Percentiles rank a stretch among this genome's conserved stretches.
Evolutionary conservation across 768 basidiomycete genomes (phyloP).

Genomic region (Pholiota microspora): DNA sequence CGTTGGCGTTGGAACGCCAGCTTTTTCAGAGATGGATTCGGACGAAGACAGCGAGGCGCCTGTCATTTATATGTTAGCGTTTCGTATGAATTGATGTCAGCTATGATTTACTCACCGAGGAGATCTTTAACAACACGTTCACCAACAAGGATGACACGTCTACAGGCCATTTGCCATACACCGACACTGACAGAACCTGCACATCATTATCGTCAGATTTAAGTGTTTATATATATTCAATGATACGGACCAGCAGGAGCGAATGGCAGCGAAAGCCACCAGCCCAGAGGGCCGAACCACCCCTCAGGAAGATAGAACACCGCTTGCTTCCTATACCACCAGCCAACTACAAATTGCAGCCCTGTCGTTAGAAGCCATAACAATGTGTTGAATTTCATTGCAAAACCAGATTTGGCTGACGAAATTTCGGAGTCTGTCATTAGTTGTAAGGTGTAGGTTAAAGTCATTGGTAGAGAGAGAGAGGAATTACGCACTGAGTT

Average conservation of each 20-base stretch:
- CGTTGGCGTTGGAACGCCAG: neutral
- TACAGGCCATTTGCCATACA: constrained; percentile 95
- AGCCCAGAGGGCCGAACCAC: constrained; percentile 87
- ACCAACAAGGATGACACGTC: constrained; percentile 74
- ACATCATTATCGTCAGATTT: constrained; percentile 1
- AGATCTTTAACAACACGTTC: constrained; percentile 73
- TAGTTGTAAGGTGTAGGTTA: neutral
- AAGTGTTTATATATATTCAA: neutral
- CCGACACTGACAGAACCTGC: constrained; percentile 90
- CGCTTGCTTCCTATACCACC: constrained; percentile 88
- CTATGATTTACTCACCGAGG: constrained; percentile 35
- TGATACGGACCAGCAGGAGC: constrained; percentile 72
- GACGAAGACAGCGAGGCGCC: neutral
- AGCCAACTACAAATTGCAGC: constrained; percentile 77
- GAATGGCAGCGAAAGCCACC: constrained; percentile 89
- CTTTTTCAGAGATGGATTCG: neutral
- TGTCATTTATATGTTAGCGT: neutral
- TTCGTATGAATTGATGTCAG: neutral
- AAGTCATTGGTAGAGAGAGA: neutral
- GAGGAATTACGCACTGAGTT: constrained; percentile 67
- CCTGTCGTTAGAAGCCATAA: constrained; percentile 90
- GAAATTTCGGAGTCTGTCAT: constrained; percentile 64
- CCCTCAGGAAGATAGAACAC: constrained; percentile 91
- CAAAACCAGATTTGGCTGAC: constrained; percentile 58
- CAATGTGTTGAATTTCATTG: constrained; percentile 65